Base-by-base conservation (phyloP, 1,284 basidiomycete species). In the Cerrena zonata region DNA sequence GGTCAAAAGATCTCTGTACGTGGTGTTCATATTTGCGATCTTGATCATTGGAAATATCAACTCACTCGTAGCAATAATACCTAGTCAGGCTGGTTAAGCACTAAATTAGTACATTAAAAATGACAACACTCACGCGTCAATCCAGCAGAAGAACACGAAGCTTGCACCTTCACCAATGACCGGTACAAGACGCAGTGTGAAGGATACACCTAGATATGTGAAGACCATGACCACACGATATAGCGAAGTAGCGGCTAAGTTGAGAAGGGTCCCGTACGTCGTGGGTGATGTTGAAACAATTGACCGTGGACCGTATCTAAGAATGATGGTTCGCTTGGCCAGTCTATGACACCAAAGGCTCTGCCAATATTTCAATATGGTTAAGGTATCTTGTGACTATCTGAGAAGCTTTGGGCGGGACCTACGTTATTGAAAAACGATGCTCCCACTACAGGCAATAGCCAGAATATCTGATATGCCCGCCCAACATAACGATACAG, bases 11-110 rank as follows among this genome's bases (percentile, higher is more conserved):
- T 85, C 88, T 59, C 89, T 91, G 54, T 42, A 36, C 27, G 50
- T 38, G 2, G n/a, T 37, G 47, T 19, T 15, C 38, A 15, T 7
- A 23, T n/a, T 3, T 12, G 13, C 10, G 11, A 34, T n/a, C 11
- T n/a, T 36, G 34, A 23, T 21, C 19, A 27, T 19, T 48, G 51
- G 38, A 4, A 0, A 45, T 26, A 42, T 24, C 18, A 24, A 68
- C 86, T 69, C 61, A 90, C 89, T 92, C 89, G 60, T 91, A 92
- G 66, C 85, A 90, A 65, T 92, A 92, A 65, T 90, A 92, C 45
- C 89, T 91, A 58, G 24, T n/a, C n/a, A n/a, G n/a, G n/a, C n/a
- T n/a, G n/a, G n/a, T n/a, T n/a, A n/a, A n/a, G n/a, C n/a, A n/a
- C n/a, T n/a, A n/a, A n/a, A n/a, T n/a, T n/a, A n/a, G n/a, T n/a